These are phyloP conservation scores for Warburgia ugandensis DNA, from an alignment of 164 flowering plant genomes.

Conservation along the genomic window DNA sequence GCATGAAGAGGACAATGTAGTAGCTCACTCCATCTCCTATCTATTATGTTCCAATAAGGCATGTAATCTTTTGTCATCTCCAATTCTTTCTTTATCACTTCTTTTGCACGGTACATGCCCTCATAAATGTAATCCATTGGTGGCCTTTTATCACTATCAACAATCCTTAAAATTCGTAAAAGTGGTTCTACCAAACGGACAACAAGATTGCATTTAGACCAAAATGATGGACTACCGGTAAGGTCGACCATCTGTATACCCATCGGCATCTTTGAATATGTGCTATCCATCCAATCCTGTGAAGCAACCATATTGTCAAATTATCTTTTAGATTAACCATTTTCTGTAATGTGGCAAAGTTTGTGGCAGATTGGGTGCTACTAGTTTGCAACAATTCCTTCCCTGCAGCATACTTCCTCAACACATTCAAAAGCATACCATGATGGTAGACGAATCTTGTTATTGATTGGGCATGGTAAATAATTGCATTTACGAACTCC, in stretches of 20 bases:
- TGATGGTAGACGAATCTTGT: slow-evolving; percentile 30
- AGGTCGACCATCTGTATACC: slow-evolving; percentile 44
- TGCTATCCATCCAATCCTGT: slow-evolving; percentile 77
- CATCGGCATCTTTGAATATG: slow-evolving; percentile 52
- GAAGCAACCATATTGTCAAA: slow-evolving; percentile 74
- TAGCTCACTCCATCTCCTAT: no score
- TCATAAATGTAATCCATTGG: no score
- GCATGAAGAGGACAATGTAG: slow-evolving; percentile 72
- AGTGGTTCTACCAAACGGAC: no score
- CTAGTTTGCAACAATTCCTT: slow-evolving; percentile 56
- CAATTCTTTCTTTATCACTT: no score
- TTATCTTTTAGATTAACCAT: slow-evolving; percentile 49
- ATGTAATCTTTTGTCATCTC: no score
- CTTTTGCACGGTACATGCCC: no score
- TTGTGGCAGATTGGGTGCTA: slow-evolving; percentile 39
- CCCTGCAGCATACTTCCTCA: slow-evolving; percentile 31
- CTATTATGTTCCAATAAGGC: no score
- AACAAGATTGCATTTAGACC: no score
- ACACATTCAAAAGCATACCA: slow-evolving; percentile 7
- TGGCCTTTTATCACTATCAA: no score
- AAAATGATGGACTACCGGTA: no score
- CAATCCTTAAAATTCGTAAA: no score
- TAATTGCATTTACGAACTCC: slow-evolving; percentile 39
- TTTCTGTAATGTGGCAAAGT: slow-evolving; percentile 53
- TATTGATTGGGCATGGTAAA: slow-evolving; percentile 59